Conservation (phyloP, 164 flowering plant species). For the Chloranthus sessilifolius region DNA sequence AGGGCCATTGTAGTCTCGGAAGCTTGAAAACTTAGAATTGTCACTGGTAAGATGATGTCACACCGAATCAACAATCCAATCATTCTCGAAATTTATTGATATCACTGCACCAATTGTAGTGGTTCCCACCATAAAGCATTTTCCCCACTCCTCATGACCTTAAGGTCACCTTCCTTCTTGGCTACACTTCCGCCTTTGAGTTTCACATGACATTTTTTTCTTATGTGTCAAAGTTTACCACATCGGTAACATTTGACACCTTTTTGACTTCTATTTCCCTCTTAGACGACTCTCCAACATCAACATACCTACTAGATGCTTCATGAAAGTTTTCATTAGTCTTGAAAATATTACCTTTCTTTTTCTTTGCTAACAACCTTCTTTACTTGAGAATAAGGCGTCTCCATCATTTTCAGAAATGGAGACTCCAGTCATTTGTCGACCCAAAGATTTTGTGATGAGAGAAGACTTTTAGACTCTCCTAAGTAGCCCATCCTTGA, state of each 20-base stretch:
- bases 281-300: neutral
- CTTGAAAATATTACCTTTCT: neutral
- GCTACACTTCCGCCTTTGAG: neutral
- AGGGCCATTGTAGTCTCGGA: neutral
- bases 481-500: neutral
- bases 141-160: slow-evolving; percentile 1
- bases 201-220: neutral
- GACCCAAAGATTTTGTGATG: neutral
- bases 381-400: neutral
- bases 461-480: neutral
- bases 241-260: slow-evolving; percentile 1
- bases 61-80: neutral
- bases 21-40: slow-evolving; percentile 1
- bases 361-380: neutral
- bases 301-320: neutral
- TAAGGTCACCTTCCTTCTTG: neutral
- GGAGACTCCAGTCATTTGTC: neutral
- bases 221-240: neutral
- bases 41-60: neutral
- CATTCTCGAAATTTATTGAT: neutral
- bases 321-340: neutral
- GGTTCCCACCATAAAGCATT: neutral
- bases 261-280: neutral
- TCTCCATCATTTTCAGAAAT: neutral
- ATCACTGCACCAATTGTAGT: neutral